These are phyloP conservation scores for Stylonectria norvegica DNA, from an alignment of 2,329 filamentous ascomycete genomes.

Conservation along the genomic window DNA sequence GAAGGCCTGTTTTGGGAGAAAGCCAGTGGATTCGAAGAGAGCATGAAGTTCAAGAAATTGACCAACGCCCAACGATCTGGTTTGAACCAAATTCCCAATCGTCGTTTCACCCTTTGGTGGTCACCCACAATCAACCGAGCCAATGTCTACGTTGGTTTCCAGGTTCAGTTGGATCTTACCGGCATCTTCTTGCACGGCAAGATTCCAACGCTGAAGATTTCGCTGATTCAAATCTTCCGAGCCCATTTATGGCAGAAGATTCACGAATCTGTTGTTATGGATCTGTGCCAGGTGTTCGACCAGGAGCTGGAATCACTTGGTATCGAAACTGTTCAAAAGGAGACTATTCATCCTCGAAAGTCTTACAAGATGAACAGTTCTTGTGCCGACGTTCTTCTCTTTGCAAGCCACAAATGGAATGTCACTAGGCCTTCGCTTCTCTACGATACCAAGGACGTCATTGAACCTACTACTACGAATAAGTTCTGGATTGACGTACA, in stretches of 20 bases:
- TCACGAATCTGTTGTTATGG: slow-evolving; percentile 98
- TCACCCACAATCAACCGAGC: slow-evolving; percentile 89
- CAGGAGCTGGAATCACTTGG: slow-evolving; percentile 93
- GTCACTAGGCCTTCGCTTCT: slow-evolving; percentile 89
- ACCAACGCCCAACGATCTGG: slow-evolving; percentile 96
- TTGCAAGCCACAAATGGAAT: slow-evolving; percentile 98
- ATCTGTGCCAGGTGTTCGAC: slow-evolving; percentile 96
- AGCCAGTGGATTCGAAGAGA: slow-evolving; percentile 55
- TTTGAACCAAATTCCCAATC: slow-evolving; percentile 97
- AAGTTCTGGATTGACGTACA: slow-evolving; percentile 99
- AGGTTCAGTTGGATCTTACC: slow-evolving; percentile 94
- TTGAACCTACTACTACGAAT: slow-evolving; percentile 91
- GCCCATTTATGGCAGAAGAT: slow-evolving; percentile 99
- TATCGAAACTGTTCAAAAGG: slow-evolving; percentile 97
- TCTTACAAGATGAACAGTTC: slow-evolving; percentile 99
- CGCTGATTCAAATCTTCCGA: slow-evolving; percentile 97
- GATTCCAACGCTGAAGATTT: slow-evolving; percentile 97
- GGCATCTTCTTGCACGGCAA: slow-evolving; percentile 99
- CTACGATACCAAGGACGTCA: slow-evolving; percentile 94
- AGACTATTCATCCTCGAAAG: slow-evolving; percentile 98
- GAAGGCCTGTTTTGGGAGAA: slow-evolving; percentile 93
- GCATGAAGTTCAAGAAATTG: slow-evolving; percentile 98
- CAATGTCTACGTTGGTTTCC: slow-evolving; percentile 99
- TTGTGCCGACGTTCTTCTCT: slow-evolving; percentile 93
- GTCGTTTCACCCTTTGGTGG: slow-evolving; percentile 99